A percentile compares a stretch with the other conserved stretches of the same genome.
Conservation (phyloP, 805 yeast genomes). For the Starmerella cellae region DNA sequence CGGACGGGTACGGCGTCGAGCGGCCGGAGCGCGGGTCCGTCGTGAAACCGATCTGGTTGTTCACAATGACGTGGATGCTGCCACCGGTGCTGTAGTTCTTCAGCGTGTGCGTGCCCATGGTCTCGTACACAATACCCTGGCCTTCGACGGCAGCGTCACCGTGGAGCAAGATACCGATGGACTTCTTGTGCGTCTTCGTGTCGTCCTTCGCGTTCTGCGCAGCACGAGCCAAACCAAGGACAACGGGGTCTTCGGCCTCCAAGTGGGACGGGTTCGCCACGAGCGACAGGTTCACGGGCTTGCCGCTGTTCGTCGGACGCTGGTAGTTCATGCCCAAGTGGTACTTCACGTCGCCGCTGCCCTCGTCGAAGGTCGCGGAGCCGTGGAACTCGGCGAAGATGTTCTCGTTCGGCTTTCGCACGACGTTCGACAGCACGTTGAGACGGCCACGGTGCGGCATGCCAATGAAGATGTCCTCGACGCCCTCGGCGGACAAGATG, state of each 20-base stretch:
- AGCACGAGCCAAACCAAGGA: conserved; percentile 94
- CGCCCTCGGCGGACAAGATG: conserved; percentile 71
- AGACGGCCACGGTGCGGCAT: conserved; percentile 99
- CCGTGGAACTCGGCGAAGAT: conserved; percentile 95
- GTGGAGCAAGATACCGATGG: conserved; percentile 83
- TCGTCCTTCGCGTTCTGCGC: conserved; percentile 84
- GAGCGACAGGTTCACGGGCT: conserved; percentile 82
- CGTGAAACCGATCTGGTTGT: conserved; percentile 98
- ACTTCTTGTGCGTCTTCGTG: conserved; percentile 60
- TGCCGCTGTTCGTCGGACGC: conserved; percentile 98
- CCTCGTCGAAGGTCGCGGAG: conserved; percentile 79
- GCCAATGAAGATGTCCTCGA: conserved; percentile 93
- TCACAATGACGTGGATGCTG: conserved; percentile 87
- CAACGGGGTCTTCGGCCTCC: conserved; percentile 99
- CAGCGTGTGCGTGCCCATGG: conserved; percentile 83
- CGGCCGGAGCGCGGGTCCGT: conserved; percentile 96
- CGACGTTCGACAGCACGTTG: conserved; percentile 94
- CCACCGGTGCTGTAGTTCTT: conserved; percentile 98
- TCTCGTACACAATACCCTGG: conserved; percentile 98
- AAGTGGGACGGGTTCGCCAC: conserved; percentile 99
- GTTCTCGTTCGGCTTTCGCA: conserved; percentile 96
- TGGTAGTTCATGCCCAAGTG: conserved; percentile 98
- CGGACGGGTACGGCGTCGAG: conserved; percentile 96
- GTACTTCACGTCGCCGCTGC: conserved; percentile 98
- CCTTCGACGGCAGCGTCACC: conserved; percentile 99